Percentiles rank a stretch among this genome's conserved stretches.
Evolutionary conservation across 345 rosid species (phyloP).

Genomic region (Geranium brycei): DNA sequence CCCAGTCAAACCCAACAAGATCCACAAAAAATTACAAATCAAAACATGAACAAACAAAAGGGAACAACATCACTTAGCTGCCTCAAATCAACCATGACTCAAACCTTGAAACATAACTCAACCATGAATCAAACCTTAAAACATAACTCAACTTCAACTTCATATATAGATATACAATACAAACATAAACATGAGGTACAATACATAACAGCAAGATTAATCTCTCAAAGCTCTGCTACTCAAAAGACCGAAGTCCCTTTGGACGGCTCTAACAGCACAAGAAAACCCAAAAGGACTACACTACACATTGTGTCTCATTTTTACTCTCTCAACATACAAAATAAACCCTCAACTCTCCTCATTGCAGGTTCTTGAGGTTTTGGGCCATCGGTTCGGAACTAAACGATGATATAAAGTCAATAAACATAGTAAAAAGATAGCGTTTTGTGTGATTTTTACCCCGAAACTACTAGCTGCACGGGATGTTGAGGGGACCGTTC

Average conservation of each 20-base stretch:
- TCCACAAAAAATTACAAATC: neutral
- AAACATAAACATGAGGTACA: neutral
- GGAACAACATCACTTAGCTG: no score
- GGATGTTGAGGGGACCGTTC: constrained; percentile 23
- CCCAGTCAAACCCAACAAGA: neutral
- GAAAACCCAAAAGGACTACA: constrained; percentile 39
- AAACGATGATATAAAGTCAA: neutral
- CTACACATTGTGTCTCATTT: constrained; percentile 8
- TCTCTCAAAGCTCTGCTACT: no score
- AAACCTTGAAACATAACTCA: no score
- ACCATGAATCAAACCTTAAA: neutral
- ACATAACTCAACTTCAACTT: neutral
- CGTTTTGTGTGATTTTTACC: neutral
- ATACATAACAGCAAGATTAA: no score
- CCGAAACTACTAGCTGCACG: constrained; percentile 43
- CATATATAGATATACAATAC: neutral
- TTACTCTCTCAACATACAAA: constrained; percentile 1
- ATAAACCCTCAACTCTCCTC: neutral
- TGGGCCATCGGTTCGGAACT: neutral
- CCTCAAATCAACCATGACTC: no score
- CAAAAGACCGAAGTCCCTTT: constrained; percentile 6
- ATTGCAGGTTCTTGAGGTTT: constrained; percentile 12
- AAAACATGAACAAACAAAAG: no score
- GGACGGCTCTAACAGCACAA: constrained; percentile 62
- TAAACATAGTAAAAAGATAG: neutral